Conservation (phyloP, 148 eudicot species). For the Silene uniflora region DNA sequence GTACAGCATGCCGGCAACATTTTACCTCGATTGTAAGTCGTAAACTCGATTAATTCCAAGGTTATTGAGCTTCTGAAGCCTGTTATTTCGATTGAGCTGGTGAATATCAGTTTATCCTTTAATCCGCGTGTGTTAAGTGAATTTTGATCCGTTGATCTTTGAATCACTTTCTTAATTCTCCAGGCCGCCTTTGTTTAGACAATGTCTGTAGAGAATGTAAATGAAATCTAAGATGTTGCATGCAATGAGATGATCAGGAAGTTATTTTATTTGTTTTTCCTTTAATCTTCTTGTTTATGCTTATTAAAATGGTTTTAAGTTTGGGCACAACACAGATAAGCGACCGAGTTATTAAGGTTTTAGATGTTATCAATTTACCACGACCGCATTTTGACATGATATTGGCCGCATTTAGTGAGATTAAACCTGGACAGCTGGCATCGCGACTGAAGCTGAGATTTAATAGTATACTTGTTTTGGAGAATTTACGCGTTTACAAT, state of each 20-base stretch:
- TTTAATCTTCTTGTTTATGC: not conserved
- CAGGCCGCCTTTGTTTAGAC: not conserved
- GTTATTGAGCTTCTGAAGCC: not conserved
- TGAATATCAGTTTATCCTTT: not conserved
- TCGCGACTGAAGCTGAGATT: no score
- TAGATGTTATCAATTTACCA: no score
- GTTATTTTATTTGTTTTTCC: not conserved
- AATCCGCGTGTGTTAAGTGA: no score
- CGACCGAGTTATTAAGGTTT: no score
- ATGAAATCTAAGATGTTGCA: not conserved
- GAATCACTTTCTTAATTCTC: not conserved
- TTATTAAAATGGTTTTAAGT: not conserved
- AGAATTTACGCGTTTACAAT: not conserved
- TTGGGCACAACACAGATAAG: no score
- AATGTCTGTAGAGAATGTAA: not conserved
- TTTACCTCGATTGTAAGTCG: conserved; percentile 85
- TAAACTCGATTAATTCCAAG: not conserved
- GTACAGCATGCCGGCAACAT: conserved; percentile 99
- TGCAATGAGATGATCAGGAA: not conserved
- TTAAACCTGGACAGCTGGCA: no score
- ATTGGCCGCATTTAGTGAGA: no score
- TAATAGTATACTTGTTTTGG: no score
- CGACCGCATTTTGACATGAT: no score
- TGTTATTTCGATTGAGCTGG: not conserved
- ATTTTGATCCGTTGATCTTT: not conserved